phyloP scores from a whole-genome alignment of 768 basidiomycete genomes.

The Tylopilus felleus region DNA sequence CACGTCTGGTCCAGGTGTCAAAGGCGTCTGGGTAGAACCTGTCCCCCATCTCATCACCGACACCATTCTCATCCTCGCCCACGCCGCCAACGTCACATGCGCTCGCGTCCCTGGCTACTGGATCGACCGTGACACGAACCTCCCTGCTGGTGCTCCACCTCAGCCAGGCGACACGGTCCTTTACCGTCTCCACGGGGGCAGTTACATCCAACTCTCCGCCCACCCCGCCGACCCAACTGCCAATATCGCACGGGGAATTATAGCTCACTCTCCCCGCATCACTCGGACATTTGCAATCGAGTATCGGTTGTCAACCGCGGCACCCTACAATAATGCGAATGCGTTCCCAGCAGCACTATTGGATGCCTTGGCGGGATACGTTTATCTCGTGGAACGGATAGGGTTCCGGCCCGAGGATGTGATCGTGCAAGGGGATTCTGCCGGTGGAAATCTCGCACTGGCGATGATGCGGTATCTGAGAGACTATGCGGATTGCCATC shows the following conservation, averaged over 20 bases:
- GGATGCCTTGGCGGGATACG: constrained; percentile 49
- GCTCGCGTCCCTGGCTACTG: constrained; percentile 36
- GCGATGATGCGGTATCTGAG: constrained; percentile 38
- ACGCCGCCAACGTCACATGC: constrained; percentile 25
- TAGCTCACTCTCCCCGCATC: constrained; percentile 15
- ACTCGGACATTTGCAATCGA: constrained; percentile 40
- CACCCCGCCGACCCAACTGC: constrained; percentile 26
- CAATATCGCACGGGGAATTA: constrained; percentile 19
- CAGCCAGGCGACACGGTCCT: constrained; percentile 33
- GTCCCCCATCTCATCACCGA: constrained; percentile 33
- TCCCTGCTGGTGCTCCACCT: constrained; percentile 20
- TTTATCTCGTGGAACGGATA: constrained; percentile 44
- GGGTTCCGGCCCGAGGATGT: constrained; percentile 43
- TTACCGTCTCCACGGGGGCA: constrained; percentile 33
- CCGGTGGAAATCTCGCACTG: constrained; percentile 50
- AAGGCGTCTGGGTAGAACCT: constrained; percentile 35
- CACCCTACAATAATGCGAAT: constrained; percentile 28
- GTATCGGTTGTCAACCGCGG: constrained; percentile 41
- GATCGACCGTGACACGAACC: constrained; percentile 24
- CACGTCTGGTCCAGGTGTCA: constrained; percentile 18
- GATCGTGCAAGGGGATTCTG: constrained; percentile 50
- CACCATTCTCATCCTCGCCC: constrained; percentile 28
- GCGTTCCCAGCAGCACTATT: constrained; percentile 54
- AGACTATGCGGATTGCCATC: constrained; percentile 12
- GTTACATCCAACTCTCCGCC: constrained; percentile 26